Conservation (phyloP, 331 rosid genomes). For the Phaseolus coccineus region DNA sequence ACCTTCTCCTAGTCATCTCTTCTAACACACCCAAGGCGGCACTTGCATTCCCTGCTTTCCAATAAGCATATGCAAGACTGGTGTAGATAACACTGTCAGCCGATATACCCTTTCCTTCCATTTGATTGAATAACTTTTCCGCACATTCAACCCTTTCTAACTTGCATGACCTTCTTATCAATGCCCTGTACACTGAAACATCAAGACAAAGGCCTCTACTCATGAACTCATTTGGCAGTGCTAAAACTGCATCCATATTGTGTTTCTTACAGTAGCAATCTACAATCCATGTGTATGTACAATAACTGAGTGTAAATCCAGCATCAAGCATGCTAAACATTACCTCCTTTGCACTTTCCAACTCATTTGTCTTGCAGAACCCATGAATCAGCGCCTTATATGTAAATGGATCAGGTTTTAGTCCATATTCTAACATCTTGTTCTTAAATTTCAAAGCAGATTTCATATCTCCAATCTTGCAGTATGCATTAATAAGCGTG, state of each 20-base stretch:
- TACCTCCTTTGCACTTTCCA: conserved; percentile 66
- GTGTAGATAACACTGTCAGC: conserved; percentile 77
- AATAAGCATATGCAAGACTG: conserved; percentile 72
- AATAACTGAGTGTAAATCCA: conserved; percentile 71
- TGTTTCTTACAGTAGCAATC: conserved; percentile 70
- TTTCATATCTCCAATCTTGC: conserved; percentile 77
- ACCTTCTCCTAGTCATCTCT: conserved; percentile 72
- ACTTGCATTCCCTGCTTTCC: conserved; percentile 68
- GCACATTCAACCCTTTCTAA: conserved; percentile 65
- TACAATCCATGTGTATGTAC: conserved; percentile 77
- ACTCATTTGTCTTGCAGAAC: conserved; percentile 65
- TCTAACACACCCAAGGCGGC: conserved; percentile 58
- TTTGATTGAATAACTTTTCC: conserved; percentile 59
- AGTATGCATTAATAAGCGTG: conserved; percentile 89
- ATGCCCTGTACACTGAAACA: conserved; percentile 74
- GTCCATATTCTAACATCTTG: conserved; percentile 79
- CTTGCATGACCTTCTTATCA: conserved; percentile 81
- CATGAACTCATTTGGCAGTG: conserved; percentile 67
- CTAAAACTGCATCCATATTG: conserved; percentile 63
- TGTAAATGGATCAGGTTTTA: conserved; percentile 76
- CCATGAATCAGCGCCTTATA: conserved; percentile 86
- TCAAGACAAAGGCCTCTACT: conserved; percentile 67
- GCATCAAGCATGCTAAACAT: conserved; percentile 72
- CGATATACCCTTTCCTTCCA: conserved; percentile 65
- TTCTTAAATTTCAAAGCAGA: conserved; percentile 82